Percentiles rank a stretch among this genome's conserved stretches.
Conservation (phyloP, 2,329 filamentous ascomycete genomes). For the Penicillium frequentans region DNA sequence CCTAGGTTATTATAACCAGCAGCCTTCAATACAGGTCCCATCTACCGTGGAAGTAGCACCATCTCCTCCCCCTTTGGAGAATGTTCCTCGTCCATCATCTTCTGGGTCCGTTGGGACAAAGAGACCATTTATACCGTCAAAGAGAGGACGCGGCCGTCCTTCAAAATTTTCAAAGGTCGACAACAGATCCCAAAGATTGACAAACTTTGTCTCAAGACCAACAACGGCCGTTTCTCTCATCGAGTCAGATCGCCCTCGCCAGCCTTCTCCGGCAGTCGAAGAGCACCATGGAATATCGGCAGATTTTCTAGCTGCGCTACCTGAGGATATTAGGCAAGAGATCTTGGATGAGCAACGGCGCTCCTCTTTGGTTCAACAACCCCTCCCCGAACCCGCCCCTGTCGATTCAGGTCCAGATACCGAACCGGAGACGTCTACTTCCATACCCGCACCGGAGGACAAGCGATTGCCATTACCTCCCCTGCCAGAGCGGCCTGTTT, state of each 20-base stretch:
- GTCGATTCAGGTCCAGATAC: constrained; percentile 19
- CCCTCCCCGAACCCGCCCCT: constrained; percentile 44
- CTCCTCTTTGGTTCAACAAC: constrained; percentile 58
- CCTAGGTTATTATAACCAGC: constrained; percentile 64
- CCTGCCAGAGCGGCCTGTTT: constrained; percentile 56
- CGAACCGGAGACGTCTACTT: constrained; percentile 1
- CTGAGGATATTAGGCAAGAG: constrained; percentile 75
- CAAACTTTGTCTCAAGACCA: constrained; percentile 22
- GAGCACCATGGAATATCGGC: constrained; percentile 54
- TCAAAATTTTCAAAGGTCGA: constrained; percentile 52
- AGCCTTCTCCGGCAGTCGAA: constrained; percentile 30
- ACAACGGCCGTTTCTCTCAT: constrained; percentile 9
- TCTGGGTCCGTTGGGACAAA: constrained; percentile 25
- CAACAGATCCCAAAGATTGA: not conserved
- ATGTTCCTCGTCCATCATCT: constrained; percentile 49
- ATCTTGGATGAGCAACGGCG: constrained; percentile 72
- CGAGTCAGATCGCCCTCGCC: constrained; percentile 14
- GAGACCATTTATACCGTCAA: constrained; percentile 64
- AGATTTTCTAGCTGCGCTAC: constrained; percentile 78
- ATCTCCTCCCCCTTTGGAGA: constrained; percentile 38
- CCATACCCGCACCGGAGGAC: constrained; percentile 13
- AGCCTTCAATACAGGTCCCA: constrained; percentile 22
- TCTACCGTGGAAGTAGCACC: constrained; percentile 10
- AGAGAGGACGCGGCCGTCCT: constrained; percentile 58
- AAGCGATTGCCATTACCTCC: constrained; percentile 46